Conservation (phyloP, 306 rosid genomes). For the Vigna trinervia region DNA sequence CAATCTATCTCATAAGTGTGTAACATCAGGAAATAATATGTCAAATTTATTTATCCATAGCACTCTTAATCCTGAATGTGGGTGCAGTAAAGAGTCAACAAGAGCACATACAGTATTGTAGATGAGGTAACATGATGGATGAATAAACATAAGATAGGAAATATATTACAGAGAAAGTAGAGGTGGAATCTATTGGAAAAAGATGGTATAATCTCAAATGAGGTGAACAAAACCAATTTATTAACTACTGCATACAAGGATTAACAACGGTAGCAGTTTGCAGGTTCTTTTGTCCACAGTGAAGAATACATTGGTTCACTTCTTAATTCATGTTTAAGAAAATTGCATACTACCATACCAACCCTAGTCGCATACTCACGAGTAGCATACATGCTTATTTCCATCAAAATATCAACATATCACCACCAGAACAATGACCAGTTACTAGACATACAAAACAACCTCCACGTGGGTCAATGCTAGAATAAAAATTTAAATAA, state of each 20-base stretch:
- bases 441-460: constrained; percentile 19
- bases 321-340: constrained; percentile 1
- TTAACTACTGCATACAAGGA: constrained; percentile 7
- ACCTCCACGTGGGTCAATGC: not conserved
- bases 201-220: not conserved
- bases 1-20: no score
- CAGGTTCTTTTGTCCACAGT: constrained; percentile 12
- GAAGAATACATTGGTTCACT: constrained; percentile 22
- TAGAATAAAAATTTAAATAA: not conserved
- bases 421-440: not conserved
- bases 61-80: not conserved
- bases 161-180: not conserved
- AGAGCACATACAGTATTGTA: not conserved
- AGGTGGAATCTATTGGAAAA: not conserved
- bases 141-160: not conserved
- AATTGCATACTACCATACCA: not conserved
- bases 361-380: constrained; percentile 5
- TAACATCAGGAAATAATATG: not conserved
- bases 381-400: constrained; percentile 13
- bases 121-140: not conserved
- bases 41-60: constrained; percentile 12
- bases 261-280: constrained; percentile 12
- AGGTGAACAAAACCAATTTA: not conserved
- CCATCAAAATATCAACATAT: constrained; percentile 27
- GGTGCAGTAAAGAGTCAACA: constrained; percentile 10